Conservation (phyloP, 2,329 filamentous ascomycete genomes). For the Alternaria metachromatica region DNA sequence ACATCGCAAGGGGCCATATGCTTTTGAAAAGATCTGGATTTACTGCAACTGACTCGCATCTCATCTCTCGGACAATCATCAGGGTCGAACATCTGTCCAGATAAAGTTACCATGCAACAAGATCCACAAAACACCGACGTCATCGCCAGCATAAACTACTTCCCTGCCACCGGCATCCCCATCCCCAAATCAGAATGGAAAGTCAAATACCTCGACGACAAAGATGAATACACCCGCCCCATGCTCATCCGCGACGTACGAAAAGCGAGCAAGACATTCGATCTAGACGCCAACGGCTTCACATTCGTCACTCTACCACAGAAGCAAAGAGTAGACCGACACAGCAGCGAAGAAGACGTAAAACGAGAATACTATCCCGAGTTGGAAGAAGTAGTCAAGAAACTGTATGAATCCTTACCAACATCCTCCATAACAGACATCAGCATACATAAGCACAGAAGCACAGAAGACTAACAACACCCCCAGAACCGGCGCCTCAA, state of each 20-base stretch:
- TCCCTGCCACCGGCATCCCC: conserved; percentile 17
- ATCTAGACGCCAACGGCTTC: conserved; percentile 47
- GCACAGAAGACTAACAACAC: background rate
- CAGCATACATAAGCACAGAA: too few relatives aligned
- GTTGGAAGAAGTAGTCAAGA: conserved; percentile 18
- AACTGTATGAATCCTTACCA: conserved; percentile 7
- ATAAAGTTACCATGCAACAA: background rate
- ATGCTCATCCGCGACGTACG: conserved; percentile 52
- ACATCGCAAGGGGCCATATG: background rate
- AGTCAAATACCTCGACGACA: conserved; percentile 13
- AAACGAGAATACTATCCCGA: conserved; percentile 26
- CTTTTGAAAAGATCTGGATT: background rate
- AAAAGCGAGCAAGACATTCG: conserved; percentile 49
- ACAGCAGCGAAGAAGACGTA: conserved; percentile 18
- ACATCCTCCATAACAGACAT: too few relatives aligned
- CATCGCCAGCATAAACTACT: conserved; percentile 28
- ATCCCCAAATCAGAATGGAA: conserved; percentile 24
- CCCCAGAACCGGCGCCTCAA: conserved; percentile 21
- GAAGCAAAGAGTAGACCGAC: conserved; percentile 7
- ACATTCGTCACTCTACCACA: conserved; percentile 23
- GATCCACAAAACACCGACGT: conserved; percentile 8
- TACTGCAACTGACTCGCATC: background rate
- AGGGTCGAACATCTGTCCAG: too few relatives aligned
- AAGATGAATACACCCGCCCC: conserved; percentile 24
- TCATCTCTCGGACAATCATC: background rate